Evolutionary conservation across 108 stramenopile genomes (phyloP).

Genomic region (Skeletonema menzelii): DNA sequence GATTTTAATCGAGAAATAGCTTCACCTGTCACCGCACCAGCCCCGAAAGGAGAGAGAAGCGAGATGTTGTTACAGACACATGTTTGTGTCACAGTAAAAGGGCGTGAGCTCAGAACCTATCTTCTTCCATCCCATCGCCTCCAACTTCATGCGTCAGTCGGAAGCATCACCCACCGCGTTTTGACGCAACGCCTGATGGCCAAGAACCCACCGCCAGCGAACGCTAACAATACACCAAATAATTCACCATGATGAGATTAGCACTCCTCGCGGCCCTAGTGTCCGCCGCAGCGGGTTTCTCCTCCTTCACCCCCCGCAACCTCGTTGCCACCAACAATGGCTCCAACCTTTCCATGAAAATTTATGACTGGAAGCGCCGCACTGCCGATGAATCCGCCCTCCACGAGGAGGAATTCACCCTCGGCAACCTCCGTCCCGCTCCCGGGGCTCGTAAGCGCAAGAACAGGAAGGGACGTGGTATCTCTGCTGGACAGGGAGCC

Average conservation of each 20-base stretch:
- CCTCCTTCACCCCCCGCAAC: conserved; percentile 53
- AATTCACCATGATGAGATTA: conserved; percentile 40
- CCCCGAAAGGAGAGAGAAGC: too few species aligned
- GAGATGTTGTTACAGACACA: too few species aligned
- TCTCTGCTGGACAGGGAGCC: conserved; percentile 96
- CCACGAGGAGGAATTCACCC: conserved; percentile 78
- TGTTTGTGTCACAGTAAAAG: too few species aligned
- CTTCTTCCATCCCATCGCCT: too few species aligned
- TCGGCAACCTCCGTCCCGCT: conserved; percentile 75
- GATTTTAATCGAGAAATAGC: too few species aligned
- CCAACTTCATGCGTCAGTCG: too few species aligned
- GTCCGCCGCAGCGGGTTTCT: conserved; percentile 43
- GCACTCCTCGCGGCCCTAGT: conserved; percentile 35
- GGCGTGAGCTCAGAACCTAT: too few species aligned
- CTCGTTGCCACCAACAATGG: conserved; percentile 26
- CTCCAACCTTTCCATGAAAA: conserved; percentile 80
- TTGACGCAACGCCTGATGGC: background rate
- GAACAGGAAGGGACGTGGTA: conserved; percentile 95
- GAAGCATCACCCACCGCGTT: background rate
- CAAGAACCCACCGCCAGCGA: too few species aligned
- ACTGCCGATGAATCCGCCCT: conserved; percentile 77
- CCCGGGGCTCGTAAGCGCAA: conserved; percentile 84
- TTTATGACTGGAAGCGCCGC: conserved; percentile 96
- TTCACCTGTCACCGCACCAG: too few species aligned
- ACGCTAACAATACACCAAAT: background rate